Conservation (phyloP, 2,329 filamentous ascomycete genomes). For the Aspergillus tubingensis region DNA sequence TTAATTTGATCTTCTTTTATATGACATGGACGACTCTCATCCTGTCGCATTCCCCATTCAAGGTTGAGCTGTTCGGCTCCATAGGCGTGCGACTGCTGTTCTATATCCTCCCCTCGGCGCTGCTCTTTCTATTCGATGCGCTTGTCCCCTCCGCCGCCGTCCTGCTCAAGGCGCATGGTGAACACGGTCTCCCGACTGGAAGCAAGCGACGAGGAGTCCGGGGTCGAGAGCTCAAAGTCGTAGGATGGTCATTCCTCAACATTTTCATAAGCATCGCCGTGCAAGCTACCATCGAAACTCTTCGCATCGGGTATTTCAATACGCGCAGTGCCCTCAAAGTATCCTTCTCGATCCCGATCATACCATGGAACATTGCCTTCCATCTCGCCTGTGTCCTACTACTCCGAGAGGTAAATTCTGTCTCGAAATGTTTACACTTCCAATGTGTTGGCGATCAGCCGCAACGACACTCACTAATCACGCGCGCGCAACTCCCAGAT, state of each 20-base stretch:
- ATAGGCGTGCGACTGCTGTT: conserved; percentile 67
- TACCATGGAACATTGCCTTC: conserved; percentile 63
- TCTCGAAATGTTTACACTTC: neutral
- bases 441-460: neutral
- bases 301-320: conserved; percentile 56
- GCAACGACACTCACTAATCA: neutral
- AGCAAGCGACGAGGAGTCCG: conserved; percentile 42
- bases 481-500: conserved; percentile 21
- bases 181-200: conserved; percentile 50
- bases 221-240: conserved; percentile 51
- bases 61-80: conserved; percentile 73
- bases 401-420: conserved; percentile 56
- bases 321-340: conserved; percentile 59
- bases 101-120: conserved; percentile 70
- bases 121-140: conserved; percentile 73
- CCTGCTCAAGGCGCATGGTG: conserved; percentile 68
- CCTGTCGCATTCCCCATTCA: conserved; percentile 71
- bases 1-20: conserved; percentile 87
- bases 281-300: conserved; percentile 59
- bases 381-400: conserved; percentile 57
- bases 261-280: conserved; percentile 54
- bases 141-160: conserved; percentile 68
- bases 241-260: conserved; percentile 58
- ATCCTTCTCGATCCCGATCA: conserved; percentile 60
- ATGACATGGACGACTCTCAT: conserved; percentile 86